phyloP scores from a whole-genome alignment of 2,329 filamentous ascomycete genomes.

The Ceratocystis diversiconidia region DNA sequence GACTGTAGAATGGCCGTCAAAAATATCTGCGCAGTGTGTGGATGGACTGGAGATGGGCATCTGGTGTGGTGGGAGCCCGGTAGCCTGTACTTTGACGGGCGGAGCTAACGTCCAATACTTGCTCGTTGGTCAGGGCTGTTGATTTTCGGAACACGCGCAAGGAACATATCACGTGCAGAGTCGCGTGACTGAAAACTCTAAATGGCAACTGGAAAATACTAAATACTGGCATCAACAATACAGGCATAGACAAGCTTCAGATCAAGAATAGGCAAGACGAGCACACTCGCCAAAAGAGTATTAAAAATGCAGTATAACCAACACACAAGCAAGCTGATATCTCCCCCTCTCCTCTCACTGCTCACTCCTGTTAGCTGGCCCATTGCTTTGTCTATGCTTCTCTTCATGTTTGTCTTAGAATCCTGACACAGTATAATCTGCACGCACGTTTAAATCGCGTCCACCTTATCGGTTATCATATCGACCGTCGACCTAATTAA shows the following conservation, averaged over 20 bases:
- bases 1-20: background rate
- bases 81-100: slow-evolving; percentile 4
- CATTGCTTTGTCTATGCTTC: background rate
- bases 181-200: background rate
- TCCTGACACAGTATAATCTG: background rate
- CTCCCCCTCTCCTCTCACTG: background rate
- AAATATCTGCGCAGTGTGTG: background rate
- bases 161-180: background rate
- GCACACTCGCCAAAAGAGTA: background rate
- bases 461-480: background rate
- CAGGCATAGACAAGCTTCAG: background rate
- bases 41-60: background rate
- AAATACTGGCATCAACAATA: background rate
- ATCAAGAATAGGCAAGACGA: background rate
- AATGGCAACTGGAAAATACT: background rate
- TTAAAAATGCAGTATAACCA: no score
- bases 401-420: background rate
- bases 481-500: background rate
- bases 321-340: background rate
- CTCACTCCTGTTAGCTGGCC: background rate
- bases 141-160: background rate
- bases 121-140: background rate
- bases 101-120: background rate
- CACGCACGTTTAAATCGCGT: background rate
- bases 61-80: background rate